Evolutionary conservation across 306 rosid species (phyloP).

Genomic region (Elaeagnus macrophylla): DNA sequence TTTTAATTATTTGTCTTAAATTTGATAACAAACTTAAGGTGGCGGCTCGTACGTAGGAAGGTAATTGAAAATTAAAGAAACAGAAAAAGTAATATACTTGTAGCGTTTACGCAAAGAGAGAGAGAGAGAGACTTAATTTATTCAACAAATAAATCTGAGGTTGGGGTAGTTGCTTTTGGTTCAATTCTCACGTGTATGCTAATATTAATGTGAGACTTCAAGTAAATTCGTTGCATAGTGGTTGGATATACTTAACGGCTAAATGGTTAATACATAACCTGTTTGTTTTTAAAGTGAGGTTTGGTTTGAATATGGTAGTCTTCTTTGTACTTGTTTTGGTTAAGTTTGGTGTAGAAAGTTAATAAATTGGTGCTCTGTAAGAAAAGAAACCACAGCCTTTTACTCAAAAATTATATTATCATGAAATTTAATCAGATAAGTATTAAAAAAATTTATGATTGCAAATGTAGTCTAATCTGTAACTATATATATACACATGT

Average conservation of each 20-base stretch:
- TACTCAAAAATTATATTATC: constrained; percentile 10
- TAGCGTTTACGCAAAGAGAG: too few species aligned
- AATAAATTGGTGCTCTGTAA: constrained; percentile 21
- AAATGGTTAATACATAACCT: constrained; percentile 12
- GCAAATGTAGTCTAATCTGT: too few species aligned
- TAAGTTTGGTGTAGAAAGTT: constrained; percentile 74
- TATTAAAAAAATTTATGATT: too few species aligned
- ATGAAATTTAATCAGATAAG: too few species aligned
- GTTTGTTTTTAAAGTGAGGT: constrained; percentile 62
- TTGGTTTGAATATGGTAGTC: constrained; percentile 42
- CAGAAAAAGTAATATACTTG: too few species aligned
- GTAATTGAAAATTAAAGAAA: too few species aligned
- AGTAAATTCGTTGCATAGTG: constrained; percentile 22
- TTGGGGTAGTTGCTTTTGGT: not conserved
- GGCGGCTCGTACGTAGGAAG: too few species aligned
- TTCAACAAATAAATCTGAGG: too few species aligned
- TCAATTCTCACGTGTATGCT: not conserved
- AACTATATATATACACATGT: not conserved
- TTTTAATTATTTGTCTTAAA: too few species aligned
- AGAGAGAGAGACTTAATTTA: too few species aligned
- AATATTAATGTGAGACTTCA: not conserved
- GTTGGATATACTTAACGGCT: constrained; percentile 27
- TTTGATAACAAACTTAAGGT: too few species aligned
- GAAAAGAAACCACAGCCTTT: constrained; percentile 29
- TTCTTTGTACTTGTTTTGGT: constrained; percentile 36